A percentile compares a stretch with the other conserved stretches of the same genome.
Conservation (phyloP, 306 rosid species). For the Astragalus glycyphyllos region DNA sequence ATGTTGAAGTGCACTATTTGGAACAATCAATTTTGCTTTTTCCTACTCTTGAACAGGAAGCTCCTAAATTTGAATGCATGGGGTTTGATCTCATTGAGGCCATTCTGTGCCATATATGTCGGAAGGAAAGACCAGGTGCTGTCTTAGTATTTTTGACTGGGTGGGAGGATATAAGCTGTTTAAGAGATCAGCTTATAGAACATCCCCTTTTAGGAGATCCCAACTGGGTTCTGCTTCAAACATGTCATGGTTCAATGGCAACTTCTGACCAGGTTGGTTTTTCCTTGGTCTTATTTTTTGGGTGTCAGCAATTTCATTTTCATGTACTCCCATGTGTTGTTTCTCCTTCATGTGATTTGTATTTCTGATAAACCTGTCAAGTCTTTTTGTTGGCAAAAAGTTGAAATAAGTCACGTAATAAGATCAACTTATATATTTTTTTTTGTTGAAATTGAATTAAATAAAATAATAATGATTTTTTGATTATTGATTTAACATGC, state of each 20-base stretch:
- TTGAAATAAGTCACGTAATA: slow-evolving; percentile 16
- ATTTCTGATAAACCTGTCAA: slow-evolving; percentile 23
- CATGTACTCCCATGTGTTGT: slow-evolving; percentile 6
- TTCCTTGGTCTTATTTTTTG: slow-evolving; percentile 30
- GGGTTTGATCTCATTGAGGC: slow-evolving; percentile 98
- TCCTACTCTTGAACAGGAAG: slow-evolving; percentile 65
- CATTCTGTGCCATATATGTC: slow-evolving; percentile 92
- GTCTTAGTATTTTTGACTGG: slow-evolving; percentile 96
- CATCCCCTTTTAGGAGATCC: slow-evolving; percentile 99
- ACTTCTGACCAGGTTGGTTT: slow-evolving; percentile 85
- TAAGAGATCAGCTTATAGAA: slow-evolving; percentile 91
- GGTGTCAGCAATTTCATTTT: background rate
- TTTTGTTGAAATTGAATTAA: background rate
- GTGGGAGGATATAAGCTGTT: slow-evolving; percentile 96
- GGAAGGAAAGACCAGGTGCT: slow-evolving; percentile 94
- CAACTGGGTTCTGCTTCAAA: slow-evolving; percentile 83
- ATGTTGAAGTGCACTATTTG: slow-evolving; percentile 18
- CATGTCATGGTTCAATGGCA: slow-evolving; percentile 99
- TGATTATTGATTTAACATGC: slow-evolving; percentile 8
- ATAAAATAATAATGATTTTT: slow-evolving; percentile 15
- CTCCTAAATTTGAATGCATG: slow-evolving; percentile 86
- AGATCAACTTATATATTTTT: background rate
- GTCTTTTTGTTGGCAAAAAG: slow-evolving; percentile 18
- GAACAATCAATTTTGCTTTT: slow-evolving; percentile 31
- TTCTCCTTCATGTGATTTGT: slow-evolving; percentile 20